Evolutionary conservation across 2,329 filamentous ascomycete species (phyloP), one percentile per base, ranked within the genome.

Genomic region (Penicillium capsulatum): DNA sequence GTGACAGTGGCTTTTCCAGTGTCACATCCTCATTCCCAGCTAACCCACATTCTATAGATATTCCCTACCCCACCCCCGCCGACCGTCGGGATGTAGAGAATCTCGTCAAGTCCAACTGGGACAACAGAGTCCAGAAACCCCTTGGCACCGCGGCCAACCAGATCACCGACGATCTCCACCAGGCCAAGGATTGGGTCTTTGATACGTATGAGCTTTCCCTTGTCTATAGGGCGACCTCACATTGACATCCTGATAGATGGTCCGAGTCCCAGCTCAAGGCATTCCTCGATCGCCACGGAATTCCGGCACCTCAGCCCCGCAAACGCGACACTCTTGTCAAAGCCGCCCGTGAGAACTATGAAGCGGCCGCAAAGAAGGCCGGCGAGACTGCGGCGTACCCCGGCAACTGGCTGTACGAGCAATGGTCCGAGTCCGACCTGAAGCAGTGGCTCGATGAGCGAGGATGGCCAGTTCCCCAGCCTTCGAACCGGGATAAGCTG

Each of bases 1-100:
- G n/a, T n/a, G n/a, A n/a, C n/a, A n/a, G n/a, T 30, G 20, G 27
- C 19, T n/a, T n/a, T 11, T 28, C 16, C 3, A 2, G 13, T 8
- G 1, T 34, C 16, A 19, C 27, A 11, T 31, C 2, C n/a, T 20
- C 10, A n/a, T n/a, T n/a, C 19, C 19, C 19, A 22, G 38, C 20
- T 29, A 19, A 10, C 13, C 16, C n/a, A 22, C 9, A 19, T 31
- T 47, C 30, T 45, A 34, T 31, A 69, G 66, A 90, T 64, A 76
- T 98, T 42, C 88, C 91, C 7, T 89, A 96, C 65, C 89, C 92
- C n/a, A 83, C 80, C 8, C 81, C 90, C 8, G 81, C 91, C 34
- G 89, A 96, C 68, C 88, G 92, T 60, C 94, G 92, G 69, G 88
- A 95, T 53, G 81, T 98, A n/a, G 86, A 95, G 69, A 82, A 82